Evolutionary conservation across 352 stramenopile species (phyloP), one percentile per base, ranked within the genome.

Genomic region (Globisporangium paroecandrum): DNA sequence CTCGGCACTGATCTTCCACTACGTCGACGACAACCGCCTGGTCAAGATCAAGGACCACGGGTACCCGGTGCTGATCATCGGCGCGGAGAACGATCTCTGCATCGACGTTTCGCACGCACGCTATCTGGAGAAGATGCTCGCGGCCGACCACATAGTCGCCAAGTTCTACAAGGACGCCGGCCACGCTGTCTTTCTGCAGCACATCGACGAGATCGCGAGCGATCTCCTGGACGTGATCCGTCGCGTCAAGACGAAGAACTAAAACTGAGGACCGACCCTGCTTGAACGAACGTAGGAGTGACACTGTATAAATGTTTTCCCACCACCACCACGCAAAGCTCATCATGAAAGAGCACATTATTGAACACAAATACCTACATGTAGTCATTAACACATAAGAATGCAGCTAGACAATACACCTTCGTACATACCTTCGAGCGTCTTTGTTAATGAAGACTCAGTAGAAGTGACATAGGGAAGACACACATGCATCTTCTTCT

Each of bases 21-120:
- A 77, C 41, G 74, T 85, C 1, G 78, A 69, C 24, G 73, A 82
- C 58, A 61, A 75, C 41, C 77, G 79, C 24, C 73, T 87, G 13
- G 69, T 49, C 5, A 20, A 49, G 43, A 49, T 49, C 18, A n/a
- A 22, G 6, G 43, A 49, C 43, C 43, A 49, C 43, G 43, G 43
- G 43, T 49, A 49, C 15, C 43, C 43, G 5, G 18, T 49, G 13
- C 18, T 49, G 43, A 49, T 49, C 43, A 49, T 49, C 43, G 43
- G 43, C 15, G 43, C 43, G 15, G 18, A 22, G 18, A 5, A 49
- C 1, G 43, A 49, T 20, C 15, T 49, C 4, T 49, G 15, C 18
- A 49, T 49, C 22, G 43, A 49, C 43, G 43, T 49, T 6, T 22
- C 15, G 15, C 43, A 49, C 43, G 43, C 43, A 10, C 43, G 5